Base-by-base conservation (phyloP, 2,329 filamentous ascomycete species). In the Alternaria conjuncta region DNA sequence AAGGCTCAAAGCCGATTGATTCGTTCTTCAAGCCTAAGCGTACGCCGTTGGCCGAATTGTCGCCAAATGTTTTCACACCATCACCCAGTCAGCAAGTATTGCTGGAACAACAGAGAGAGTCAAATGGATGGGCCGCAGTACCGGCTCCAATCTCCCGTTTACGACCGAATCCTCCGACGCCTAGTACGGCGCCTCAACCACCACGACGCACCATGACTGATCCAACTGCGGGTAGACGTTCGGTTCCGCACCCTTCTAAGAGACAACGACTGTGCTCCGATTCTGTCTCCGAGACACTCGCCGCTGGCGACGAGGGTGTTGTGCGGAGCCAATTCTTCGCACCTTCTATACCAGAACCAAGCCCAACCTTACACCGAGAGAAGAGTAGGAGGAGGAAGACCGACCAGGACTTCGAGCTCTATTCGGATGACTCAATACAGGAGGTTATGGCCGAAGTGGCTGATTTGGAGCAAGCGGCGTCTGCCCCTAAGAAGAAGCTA, bases 31-130 rank as follows among this genome's bases (percentile, higher is more conserved):
- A 86, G 61, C 82, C 87, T 8, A 88, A 85, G 71, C 86, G 90
- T 4, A 85, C 83, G 32, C 89, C 90, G 11, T 82, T 92, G 60
- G 88, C 87, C 20, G 90, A 92, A 74, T 80, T 92, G 21, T 88
- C 91, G 74, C 87, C 88, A 0, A 92, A 92, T 72, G 85, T 82
- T 64, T 88, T 92, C 73, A 89, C 87, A 1, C 88, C 87, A 21
- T 90, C 89, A 9, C 88, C 88, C 20, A 89, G 85, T 69, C 89
- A 91, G 72, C 87, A 88, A 74, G 82, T 83, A 25, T 76, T 89
- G 11, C 78, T 91, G 23, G 81, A 86, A 63, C 81, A 84, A 45
- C 85, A 89, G 72, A 80, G 81, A 54, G 72, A 69, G 15, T 83
- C 80, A 45, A 81, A 75, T 21, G 84, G 86, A 12, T 90, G 88